Evolutionary conservation across 306 rosid species (phyloP), one percentile per base, ranked within the genome.

Genomic region (Casuarina equisetifolia): DNA sequence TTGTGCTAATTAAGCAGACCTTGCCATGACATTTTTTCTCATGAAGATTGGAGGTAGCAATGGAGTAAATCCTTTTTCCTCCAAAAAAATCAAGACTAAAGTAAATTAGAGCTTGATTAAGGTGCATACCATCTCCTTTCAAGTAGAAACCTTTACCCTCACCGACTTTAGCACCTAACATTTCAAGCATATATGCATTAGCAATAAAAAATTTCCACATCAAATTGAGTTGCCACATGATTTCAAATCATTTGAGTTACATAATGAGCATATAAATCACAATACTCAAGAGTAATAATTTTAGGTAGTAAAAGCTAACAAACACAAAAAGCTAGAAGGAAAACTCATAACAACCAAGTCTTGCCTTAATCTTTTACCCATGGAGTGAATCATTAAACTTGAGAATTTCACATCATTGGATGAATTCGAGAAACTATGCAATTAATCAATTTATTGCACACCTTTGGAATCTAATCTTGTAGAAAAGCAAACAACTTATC

Each of bases 81-180:
- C 92, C 88, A 96, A 85, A 83, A 25, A 96, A 96, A 74, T 88
- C 90, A 77, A 91, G 93, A 43, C 93, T 98, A 77, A 90, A 92
- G 77, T 91, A 91, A 17, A 96, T 96, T 15, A 96, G 84, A 80
- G 99, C 99, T 87, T 87, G 98, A 81, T 96, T 96, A 72, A 96
- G 97, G 74, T 86, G 96, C 59, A 96, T 96, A 44, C 99, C 97
- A 67, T 79, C 98, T 77, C 96, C 99, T 74, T 90, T 92, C 69
- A 96, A 92, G 84, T 92, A 92, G 86, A 76, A 96, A 70, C 99
- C 99, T 91, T 98, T 91, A 69, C 91, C 97, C 71, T 98, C 99
- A 68, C 98, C 99, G 19, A 92, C 78, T 39, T 96, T 93, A 74
- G 98, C 75, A 73, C 99, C 99, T 95, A 79, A 86, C 39, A 82